Evolutionary conservation across 441 rosid genomes (phyloP).

Genomic region (Adansonia madagascariensis): DNA sequence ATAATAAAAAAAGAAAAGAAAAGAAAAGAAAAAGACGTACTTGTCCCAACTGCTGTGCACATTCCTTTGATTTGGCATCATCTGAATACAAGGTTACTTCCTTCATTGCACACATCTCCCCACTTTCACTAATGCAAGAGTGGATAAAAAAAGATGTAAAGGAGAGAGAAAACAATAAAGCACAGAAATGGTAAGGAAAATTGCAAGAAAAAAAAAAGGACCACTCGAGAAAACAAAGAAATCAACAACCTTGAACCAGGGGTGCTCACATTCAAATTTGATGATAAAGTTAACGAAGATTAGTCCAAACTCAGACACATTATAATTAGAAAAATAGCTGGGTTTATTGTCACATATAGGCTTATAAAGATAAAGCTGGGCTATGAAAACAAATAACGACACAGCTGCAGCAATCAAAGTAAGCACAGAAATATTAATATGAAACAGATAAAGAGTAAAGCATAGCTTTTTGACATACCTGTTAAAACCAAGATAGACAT

Average conservation of each 20-base stretch:
- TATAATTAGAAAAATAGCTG: neutral
- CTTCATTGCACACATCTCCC: slow-evolving; percentile 97
- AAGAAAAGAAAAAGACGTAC: slow-evolving; percentile 40
- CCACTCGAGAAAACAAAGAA: slow-evolving; percentile 2
- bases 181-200: slow-evolving; percentile 12
- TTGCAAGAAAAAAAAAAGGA: neutral
- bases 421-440: neutral
- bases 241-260: slow-evolving; percentile 6
- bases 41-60: slow-evolving; percentile 77
- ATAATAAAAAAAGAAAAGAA: neutral
- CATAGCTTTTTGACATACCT: slow-evolving; percentile 50
- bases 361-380: slow-evolving; percentile 3
- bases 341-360: neutral
- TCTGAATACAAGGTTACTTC: slow-evolving; percentile 84
- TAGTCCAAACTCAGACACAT: slow-evolving; percentile 8
- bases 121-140: slow-evolving; percentile 63
- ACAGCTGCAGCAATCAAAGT: neutral
- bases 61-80: slow-evolving; percentile 83
- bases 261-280: neutral
- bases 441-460: slow-evolving; percentile 17
- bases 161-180: slow-evolving; percentile 27
- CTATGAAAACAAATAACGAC: neutral
- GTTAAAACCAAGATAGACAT: slow-evolving; percentile 88
- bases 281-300: slow-evolving; percentile 9
- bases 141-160: slow-evolving; percentile 16